A percentile compares a stretch with the other conserved stretches of the same genome.
Conservation (phyloP, 2,329 filamentous ascomycete species). For the Scedosporium apiospermum region DNA sequence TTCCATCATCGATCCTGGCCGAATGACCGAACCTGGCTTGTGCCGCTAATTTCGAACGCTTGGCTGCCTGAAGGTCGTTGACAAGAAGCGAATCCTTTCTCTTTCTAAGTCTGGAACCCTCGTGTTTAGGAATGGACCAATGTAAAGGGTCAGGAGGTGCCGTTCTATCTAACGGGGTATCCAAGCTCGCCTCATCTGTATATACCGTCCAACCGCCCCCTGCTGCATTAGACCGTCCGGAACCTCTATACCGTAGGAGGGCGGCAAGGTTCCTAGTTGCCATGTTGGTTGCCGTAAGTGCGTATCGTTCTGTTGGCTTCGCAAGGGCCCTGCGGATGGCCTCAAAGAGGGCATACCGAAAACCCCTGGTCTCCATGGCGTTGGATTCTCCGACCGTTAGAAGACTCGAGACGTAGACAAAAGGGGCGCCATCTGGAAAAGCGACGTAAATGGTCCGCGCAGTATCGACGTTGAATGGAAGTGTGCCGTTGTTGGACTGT, state of each 20-base stretch:
- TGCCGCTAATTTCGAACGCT: slow-evolving; percentile 53
- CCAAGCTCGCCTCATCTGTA: slow-evolving; percentile 47
- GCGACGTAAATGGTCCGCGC: slow-evolving; percentile 69
- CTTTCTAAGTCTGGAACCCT: slow-evolving; percentile 7
- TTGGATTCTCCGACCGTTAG: slow-evolving; percentile 31
- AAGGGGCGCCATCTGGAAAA: slow-evolving; percentile 71
- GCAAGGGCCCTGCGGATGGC: slow-evolving; percentile 78
- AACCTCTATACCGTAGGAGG: slow-evolving; percentile 59
- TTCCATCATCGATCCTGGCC: slow-evolving; percentile 44
- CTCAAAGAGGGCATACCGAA: slow-evolving; percentile 64
- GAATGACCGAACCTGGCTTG: slow-evolving; percentile 61
- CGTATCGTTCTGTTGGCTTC: slow-evolving; percentile 61
- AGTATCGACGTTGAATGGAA: slow-evolving; percentile 44
- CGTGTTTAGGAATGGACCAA: slow-evolving; percentile 6
- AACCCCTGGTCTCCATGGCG: slow-evolving; percentile 46
- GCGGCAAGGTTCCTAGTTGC: slow-evolving; percentile 62
- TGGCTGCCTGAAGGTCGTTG: slow-evolving; percentile 25
- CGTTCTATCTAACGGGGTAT: slow-evolving; percentile 45
- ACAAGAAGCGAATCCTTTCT: neutral
- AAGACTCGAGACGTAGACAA: slow-evolving; percentile 56
- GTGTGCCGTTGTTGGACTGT: slow-evolving; percentile 15
- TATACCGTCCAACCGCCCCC: slow-evolving; percentile 76
- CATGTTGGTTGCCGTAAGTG: slow-evolving; percentile 57
- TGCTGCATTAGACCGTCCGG: slow-evolving; percentile 60
- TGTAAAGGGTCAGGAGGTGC: slow-evolving; percentile 36